Evolutionary conservation across 2,329 filamentous ascomycete genomes (phyloP).

Genomic region (Cladophialophora chaetospira): DNA sequence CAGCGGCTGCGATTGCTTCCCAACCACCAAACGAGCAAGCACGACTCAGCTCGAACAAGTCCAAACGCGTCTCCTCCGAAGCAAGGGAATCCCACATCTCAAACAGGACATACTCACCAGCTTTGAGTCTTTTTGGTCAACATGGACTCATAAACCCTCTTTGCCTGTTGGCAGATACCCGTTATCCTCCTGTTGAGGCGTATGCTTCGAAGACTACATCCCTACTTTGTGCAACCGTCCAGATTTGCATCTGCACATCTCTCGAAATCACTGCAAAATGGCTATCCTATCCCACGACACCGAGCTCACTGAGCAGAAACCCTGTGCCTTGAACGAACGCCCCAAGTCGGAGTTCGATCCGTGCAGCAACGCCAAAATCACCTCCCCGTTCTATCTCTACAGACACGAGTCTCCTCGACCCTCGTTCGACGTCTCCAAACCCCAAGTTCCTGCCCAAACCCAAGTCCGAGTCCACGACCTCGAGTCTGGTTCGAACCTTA

Average conservation of each 20-base stretch:
- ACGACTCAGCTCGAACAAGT: neutral
- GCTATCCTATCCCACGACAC: slow-evolving; percentile 21
- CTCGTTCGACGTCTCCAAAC: slow-evolving; percentile 35
- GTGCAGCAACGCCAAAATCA: slow-evolving; percentile 43
- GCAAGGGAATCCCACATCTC: neutral
- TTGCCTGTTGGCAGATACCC: slow-evolving; percentile 13
- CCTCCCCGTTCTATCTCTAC: slow-evolving; percentile 49
- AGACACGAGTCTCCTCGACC: slow-evolving; percentile 41
- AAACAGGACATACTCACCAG: slow-evolving; percentile 8
- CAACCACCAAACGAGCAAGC: neutral
- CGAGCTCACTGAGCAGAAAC: slow-evolving; percentile 26
- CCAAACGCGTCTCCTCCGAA: neutral
- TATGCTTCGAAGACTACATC: slow-evolving; percentile 8
- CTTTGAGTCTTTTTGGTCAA: slow-evolving; percentile 6
- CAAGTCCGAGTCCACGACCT: slow-evolving; percentile 35
- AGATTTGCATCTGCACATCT: slow-evolving; percentile 7
- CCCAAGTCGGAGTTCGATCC: slow-evolving; percentile 42
- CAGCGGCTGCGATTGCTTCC: neutral
- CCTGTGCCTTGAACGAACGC: slow-evolving; percentile 2
- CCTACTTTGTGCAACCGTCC: slow-evolving; percentile 1
- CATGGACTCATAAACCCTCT: slow-evolving; percentile 20
- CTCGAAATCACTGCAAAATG: neutral
- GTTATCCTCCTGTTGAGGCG: slow-evolving; percentile 8
- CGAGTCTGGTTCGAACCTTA: slow-evolving; percentile 36
- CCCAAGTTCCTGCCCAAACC: slow-evolving; percentile 20